Evolutionary conservation across 352 stramenopile genomes (phyloP), one percentile per base, ranked within the genome.

Genomic region (Pseudoperonospora humuli): DNA sequence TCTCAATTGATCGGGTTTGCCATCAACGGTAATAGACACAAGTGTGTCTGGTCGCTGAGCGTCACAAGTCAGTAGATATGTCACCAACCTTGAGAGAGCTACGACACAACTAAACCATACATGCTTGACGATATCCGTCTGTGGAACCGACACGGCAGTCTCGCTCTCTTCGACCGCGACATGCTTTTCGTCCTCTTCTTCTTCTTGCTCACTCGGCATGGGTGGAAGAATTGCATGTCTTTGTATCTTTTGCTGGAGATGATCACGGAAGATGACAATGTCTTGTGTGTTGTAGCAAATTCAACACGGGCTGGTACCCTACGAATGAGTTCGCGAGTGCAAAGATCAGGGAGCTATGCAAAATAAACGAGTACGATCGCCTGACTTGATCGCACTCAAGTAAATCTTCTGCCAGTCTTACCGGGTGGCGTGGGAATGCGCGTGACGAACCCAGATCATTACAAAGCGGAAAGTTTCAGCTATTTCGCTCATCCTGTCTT

Each of bases 211-310:
- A 17, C 61, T 71, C 3, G 65, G 53, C 28, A 57, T 61, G 24
- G 71, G 67, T 5, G 78, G 82, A 3, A 95, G 48, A 29, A 96
- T 61, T 10, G 84, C 83, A 53, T 96, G 76, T 11, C 84, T 74
- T 19, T 95, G 72, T 61, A 97, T 86, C 41, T 96, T 95, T 60
- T 89, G 76, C 25, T 96, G 78, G 10, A 97, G 57, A 40, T 97
- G 72, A 23, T 97, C 75, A 8, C 90, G 81, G 57, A 96, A 96
- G 10, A 98, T 72, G 5, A 97, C 80, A 26, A 97, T 76, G 44
- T 97, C 90, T 53, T 96, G 82, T 5, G 86, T 95, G 66, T 92
- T 97, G 46, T 91, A 86, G 13, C 87, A 79, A 54, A 98, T 86
- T 32, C 91, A 73, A 57, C 89, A 97, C 4, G 93, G 93, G 48